These are phyloP conservation scores for Termitomyces sp. DNA, from an alignment of 1,284 basidiomycete species.

Conservation along the genomic window DNA sequence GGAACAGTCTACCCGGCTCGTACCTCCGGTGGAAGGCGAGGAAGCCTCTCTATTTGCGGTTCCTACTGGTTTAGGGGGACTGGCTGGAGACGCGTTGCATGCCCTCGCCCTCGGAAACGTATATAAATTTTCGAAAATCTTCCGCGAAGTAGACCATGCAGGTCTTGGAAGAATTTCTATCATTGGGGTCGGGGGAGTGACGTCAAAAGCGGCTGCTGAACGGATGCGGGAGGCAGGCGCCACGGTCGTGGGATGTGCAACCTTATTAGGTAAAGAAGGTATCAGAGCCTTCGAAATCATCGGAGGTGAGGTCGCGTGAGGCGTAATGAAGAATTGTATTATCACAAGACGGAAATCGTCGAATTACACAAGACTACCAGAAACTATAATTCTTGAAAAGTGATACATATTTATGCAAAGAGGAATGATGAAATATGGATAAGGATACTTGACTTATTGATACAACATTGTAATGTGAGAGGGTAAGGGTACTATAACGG, in stretches of 20 bases:
- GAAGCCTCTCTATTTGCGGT: conserved; percentile 41
- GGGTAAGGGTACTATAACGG: neutral
- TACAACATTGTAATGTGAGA: conserved; percentile 9
- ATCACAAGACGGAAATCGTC: conserved; percentile 1
- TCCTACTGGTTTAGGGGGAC: conserved; percentile 59
- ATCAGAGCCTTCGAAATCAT: conserved; percentile 59
- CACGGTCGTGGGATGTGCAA: conserved; percentile 66
- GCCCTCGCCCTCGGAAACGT: conserved; percentile 72
- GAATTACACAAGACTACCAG: conserved; percentile 2
- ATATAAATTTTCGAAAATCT: conserved; percentile 48
- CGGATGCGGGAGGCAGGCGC: conserved; percentile 73
- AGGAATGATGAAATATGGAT: conserved; percentile 7
- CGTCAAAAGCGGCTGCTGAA: conserved; percentile 44
- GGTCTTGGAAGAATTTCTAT: conserved; percentile 47
- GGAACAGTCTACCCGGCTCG: conserved; percentile 34
- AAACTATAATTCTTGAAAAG: conserved; percentile 2
- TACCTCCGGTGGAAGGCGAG: conserved; percentile 8
- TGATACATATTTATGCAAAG: conserved; percentile 4
- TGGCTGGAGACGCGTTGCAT: conserved; percentile 75
- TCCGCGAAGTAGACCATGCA: conserved; percentile 33
- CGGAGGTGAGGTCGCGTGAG: conserved; percentile 4
- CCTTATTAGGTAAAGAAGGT: conserved; percentile 63
- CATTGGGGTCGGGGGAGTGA: conserved; percentile 79
- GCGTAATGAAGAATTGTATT: neutral
- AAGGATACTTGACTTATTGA: conserved; percentile 14